Evolutionary conservation across 805 yeast species (phyloP), one percentile per base, ranked within the genome.

Genomic region (Kodamaea laetipori): DNA sequence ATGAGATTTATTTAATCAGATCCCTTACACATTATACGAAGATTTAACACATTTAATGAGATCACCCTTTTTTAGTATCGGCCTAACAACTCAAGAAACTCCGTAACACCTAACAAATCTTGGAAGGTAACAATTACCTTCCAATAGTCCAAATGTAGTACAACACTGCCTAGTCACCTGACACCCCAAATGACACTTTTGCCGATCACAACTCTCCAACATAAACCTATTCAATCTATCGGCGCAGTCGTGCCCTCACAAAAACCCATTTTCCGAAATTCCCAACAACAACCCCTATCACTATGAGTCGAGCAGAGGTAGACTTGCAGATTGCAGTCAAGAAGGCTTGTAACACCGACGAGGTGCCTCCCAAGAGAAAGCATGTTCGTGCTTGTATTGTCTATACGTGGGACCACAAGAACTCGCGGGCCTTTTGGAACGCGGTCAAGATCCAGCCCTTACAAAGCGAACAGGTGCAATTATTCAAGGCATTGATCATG

Each of bases 311-410:
- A 42, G 76, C 76, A 24, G 76, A 71, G 51, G 73, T 69, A 31
- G 76, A 71, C 44, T 62, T 71, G 37, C 76, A 71, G 46, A 66
- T 72, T 35, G 75, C 82, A 52, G 80, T 86, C 54, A 83, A 80
- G 59, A 92, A 92, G 69, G 97, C 99, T 0, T 85, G 95, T 46
- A 82, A 84, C 18, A 50, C 77, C 13, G 97, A 90, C 18, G 97
- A 90, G 59, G 77, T 86, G 3, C 95, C 97, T 0, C 97, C 99
- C 1, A 92, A 92, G 64, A 75, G 99, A 54, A 92, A 92, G 63
- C 99, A 92, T 66, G 98, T 92, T 4, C 75, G 99, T 57, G 89
- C 95, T 1, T 89, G 97, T 69, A 90, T 90, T 47, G 96, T 92
- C 28, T 90, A 84, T 64, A 89, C 97, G 0, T 92, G 97, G 97